These are phyloP conservation scores for Calendula officinalis DNA, from an alignment of 129 eudicot genomes.

Conservation along the genomic window DNA sequence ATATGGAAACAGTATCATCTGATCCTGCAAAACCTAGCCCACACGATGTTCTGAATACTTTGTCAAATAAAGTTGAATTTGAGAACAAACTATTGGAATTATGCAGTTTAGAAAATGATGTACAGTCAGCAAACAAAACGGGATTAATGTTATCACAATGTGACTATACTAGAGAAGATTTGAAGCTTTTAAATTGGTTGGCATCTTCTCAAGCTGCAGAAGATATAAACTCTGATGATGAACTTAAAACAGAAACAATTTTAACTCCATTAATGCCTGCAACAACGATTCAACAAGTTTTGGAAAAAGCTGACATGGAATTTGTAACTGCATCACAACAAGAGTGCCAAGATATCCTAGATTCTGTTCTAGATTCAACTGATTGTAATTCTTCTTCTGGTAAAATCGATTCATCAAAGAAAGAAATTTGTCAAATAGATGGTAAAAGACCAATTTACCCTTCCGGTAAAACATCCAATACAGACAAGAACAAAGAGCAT, in stretches of 20 bases:
- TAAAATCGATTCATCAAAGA: conserved; percentile 25
- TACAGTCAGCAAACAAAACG: conserved; percentile 26
- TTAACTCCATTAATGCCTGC: conserved; percentile 81
- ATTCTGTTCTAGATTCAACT: conserved; percentile 57
- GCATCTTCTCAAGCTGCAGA: conserved; percentile 99
- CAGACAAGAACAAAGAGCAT: conserved; percentile 23
- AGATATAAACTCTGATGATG: conserved; percentile 96
- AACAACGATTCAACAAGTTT: conserved; percentile 61
- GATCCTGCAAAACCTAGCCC: conserved; percentile 75
- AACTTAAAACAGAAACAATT: conserved; percentile 74
- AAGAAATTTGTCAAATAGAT: conserved; percentile 52
- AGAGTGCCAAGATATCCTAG: conserved; percentile 99
- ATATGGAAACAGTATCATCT: conserved; percentile 43
- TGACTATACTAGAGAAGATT: conserved; percentile 43
- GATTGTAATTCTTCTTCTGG: conserved; percentile 18
- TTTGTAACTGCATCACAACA: conserved; percentile 74
- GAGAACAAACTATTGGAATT: conserved; percentile 46
- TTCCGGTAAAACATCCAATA: conserved; percentile 32
- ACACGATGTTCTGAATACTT: conserved; percentile 44
- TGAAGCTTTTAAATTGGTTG: conserved; percentile 85
- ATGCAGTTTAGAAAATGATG: conserved; percentile 32
- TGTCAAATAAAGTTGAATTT: conserved; percentile 51
- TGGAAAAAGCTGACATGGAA: conserved; percentile 88
- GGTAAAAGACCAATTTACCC: conserved; percentile 34
- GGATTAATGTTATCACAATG: conserved; percentile 19